These are phyloP conservation scores for Claviceps pazoutovae DNA, from an alignment of 2,329 filamentous ascomycete genomes.

Conservation along the genomic window DNA sequence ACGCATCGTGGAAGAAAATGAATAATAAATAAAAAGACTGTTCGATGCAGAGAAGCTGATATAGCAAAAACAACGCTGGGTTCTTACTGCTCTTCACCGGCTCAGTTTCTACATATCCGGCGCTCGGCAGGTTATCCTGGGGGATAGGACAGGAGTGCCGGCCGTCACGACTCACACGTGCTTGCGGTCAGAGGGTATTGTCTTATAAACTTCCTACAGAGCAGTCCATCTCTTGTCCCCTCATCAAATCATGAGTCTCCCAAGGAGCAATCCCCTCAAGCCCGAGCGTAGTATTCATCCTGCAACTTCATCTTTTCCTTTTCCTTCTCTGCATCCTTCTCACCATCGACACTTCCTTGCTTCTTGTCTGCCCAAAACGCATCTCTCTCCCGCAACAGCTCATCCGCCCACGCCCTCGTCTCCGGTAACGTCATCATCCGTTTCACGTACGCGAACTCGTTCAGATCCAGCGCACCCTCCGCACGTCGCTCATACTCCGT, in stretches of 20 bases:
- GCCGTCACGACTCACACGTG: background rate
- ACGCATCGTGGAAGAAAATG: background rate
- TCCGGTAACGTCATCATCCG: constrained; percentile 60
- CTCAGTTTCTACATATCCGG: background rate
- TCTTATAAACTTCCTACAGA: background rate
- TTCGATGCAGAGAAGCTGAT: background rate
- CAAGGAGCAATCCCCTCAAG: constrained; percentile 2
- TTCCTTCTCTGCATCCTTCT: constrained; percentile 26
- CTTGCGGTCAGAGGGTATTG: background rate
- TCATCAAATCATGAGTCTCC: background rate
- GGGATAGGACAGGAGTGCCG: background rate
- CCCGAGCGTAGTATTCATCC: constrained; percentile 34
- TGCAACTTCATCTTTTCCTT: constrained; percentile 25
- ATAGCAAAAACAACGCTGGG: background rate
- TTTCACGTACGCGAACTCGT: constrained; percentile 76
- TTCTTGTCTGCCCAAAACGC: constrained; percentile 50
- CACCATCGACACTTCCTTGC: constrained; percentile 32
- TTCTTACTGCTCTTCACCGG: background rate
- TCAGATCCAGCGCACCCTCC: constrained; percentile 55
- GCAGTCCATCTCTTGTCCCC: background rate
- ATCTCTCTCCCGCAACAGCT: constrained; percentile 63
- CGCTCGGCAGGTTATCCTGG: background rate
- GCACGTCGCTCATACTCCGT: constrained; percentile 78
- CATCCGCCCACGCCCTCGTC: constrained; percentile 64
- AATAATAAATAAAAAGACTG: background rate